Conservation (phyloP, 371 early-diverging fungal genomes). For the Sporodiniella umbellata region DNA sequence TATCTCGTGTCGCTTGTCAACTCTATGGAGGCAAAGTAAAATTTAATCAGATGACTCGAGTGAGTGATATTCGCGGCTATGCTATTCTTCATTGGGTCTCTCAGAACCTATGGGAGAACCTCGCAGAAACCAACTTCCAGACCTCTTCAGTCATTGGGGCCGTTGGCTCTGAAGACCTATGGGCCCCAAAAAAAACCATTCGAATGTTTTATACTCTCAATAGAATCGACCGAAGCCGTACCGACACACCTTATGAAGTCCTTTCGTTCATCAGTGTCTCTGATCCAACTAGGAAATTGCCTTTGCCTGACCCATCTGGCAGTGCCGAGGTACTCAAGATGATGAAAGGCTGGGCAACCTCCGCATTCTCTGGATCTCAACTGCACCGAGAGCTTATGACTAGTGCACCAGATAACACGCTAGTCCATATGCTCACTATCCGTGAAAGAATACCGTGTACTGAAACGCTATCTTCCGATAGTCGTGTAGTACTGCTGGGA, state of each 20-base stretch:
- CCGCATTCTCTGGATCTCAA: not conserved
- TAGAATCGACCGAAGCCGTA: slow-evolving; percentile 3
- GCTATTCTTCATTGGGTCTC: slow-evolving; percentile 3
- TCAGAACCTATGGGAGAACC: slow-evolving; percentile 7
- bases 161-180: not conserved
- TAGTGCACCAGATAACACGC: not conserved
- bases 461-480: not conserved
- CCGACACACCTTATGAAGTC: slow-evolving; percentile 1
- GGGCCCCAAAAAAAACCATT: slow-evolving; percentile 1
- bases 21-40: slow-evolving; percentile 3
- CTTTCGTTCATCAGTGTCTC: not conserved
- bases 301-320: not conserved
- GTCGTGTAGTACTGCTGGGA: slow-evolving; percentile 6
- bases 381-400: not conserved
- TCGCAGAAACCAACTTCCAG: not conserved
- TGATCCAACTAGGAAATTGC: not conserved
- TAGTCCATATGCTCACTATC: not conserved
- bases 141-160: not conserved
- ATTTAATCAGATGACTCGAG: not conserved
- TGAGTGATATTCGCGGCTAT: not conserved
- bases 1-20: slow-evolving; percentile 12
- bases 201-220: slow-evolving; percentile 4
- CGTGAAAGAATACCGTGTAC: slow-evolving; percentile 10
- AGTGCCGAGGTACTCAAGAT: not conserved
- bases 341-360: not conserved